Percentiles rank a stretch among this genome's conserved stretches.
phyloP scores from a whole-genome alignment of 225 moss, liverwort and hornwort genomes.

The Anthoceros angustus region DNA sequence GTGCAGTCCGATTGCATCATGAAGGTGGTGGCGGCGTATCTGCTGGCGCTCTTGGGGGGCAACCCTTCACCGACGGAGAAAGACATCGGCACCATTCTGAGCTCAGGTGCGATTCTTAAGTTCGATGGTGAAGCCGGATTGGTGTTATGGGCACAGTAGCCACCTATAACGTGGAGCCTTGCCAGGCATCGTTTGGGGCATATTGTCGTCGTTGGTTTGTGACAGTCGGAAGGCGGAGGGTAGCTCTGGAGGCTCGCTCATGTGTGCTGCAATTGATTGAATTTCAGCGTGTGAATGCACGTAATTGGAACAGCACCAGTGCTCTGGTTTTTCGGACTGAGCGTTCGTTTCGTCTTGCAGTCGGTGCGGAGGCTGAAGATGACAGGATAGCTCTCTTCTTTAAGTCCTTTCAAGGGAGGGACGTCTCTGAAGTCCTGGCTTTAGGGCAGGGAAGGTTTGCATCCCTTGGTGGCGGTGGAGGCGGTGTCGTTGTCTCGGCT shows the following conservation, averaged over 20 bases:
- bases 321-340: neutral
- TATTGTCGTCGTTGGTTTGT: too few species aligned
- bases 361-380: constrained; percentile 60
- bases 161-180: too few species aligned
- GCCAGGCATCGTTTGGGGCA: too few species aligned
- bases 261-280: too few species aligned
- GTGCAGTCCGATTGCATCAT: constrained; percentile 12
- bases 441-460: constrained; percentile 70
- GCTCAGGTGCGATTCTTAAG: constrained; percentile 20
- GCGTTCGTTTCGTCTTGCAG: constrained; percentile 15
- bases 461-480: constrained; percentile 49
- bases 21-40: constrained; percentile 83
- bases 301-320: neutral
- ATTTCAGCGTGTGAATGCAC: too few species aligned
- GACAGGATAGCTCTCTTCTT: constrained; percentile 35
- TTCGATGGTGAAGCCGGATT: too few species aligned
- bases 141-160: too few species aligned
- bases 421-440: constrained; percentile 67
- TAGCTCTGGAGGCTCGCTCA: too few species aligned
- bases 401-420: constrained; percentile 51
- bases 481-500: constrained; percentile 32
- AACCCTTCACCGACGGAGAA: constrained; percentile 47
- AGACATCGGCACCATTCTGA: constrained; percentile 49
- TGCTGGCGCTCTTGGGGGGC: constrained; percentile 69
- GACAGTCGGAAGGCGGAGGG: too few species aligned